Percentiles rank a stretch among this genome's conserved stretches.
Evolutionary conservation across 2,329 filamentous ascomycete genomes (phyloP).

Genomic region (Madurella fahalii): DNA sequence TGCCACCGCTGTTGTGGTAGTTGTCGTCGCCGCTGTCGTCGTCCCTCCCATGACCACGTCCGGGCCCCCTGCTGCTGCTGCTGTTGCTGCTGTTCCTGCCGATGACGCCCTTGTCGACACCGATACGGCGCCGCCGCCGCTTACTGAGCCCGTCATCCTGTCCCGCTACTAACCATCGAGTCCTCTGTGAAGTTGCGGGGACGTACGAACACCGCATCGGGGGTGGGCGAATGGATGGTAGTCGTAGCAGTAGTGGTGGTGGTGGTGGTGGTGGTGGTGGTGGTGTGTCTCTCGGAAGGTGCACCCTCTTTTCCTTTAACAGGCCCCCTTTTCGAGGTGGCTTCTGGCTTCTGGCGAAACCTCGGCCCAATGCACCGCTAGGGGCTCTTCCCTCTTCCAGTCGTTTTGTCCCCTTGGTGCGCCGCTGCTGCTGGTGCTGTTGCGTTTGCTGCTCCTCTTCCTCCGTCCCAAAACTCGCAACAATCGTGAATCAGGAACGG

Average conservation of each 20-base stretch:
- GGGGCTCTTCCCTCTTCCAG: not conserved
- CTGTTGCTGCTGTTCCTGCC: constrained; percentile 8
- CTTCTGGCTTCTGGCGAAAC: constrained; percentile 13
- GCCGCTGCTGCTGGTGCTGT: not conserved
- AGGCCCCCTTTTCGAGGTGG: constrained; percentile 11
- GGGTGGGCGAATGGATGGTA: constrained; percentile 1
- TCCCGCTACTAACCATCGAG: constrained; percentile 22
- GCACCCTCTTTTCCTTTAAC: not conserved
- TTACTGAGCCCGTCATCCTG: constrained; percentile 23
- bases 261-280: not conserved
- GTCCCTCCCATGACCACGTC: constrained; percentile 18
- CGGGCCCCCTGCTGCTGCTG: constrained; percentile 1
- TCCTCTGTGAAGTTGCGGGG: constrained; percentile 4
- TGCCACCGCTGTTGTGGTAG: constrained; percentile 1
- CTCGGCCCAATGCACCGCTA: constrained; percentile 12
- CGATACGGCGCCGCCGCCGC: constrained; percentile 17
- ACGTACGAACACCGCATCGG: constrained; percentile 19
- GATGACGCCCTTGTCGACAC: constrained; percentile 18
- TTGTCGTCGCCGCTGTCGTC: constrained; percentile 3
- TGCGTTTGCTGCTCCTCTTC: not conserved
- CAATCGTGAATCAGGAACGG: not conserved
- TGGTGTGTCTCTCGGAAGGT: too few species aligned
- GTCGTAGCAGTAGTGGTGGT: not conserved
- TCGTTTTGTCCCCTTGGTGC: not conserved
- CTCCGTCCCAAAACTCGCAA: not conserved